Base-by-base conservation (phyloP, 2,329 filamentous ascomycete genomes). In the Gaeumannomyces sp. region DNA sequence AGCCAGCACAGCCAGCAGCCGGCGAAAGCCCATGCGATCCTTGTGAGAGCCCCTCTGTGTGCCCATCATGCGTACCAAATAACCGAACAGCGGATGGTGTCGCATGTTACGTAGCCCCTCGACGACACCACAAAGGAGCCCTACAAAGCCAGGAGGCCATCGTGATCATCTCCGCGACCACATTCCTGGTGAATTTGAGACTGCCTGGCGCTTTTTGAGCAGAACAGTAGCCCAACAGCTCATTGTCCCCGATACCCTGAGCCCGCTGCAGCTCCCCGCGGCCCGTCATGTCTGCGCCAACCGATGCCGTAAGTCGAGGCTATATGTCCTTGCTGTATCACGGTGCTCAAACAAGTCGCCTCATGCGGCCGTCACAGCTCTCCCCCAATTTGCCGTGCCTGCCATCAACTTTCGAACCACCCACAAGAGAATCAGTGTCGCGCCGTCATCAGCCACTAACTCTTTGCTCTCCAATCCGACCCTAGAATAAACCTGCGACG, bases 401-500 rank as follows among this genome's bases (percentile, higher is more conserved):
- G 2, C 16, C 8, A 13, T 38, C 45, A 57, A 62, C 61, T 29
- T n/a, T n/a, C 2, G 29, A 57, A 11, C 50, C 19, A n/a, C 11
- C 31, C 60, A 14, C 29, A 7, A 22, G 14, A 50, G 27, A 57
- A 33, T 19, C 31, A 62, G 38, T 56, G 45, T 62, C 45, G 28
- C 45, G 45, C 3, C 45, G 2, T 3, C n/a, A 25, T 25, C 45
- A 45, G n/a, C 45, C 8, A 11, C 45, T 53, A 14, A 53, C 45
- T 3, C 45, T 53, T 6, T n/a, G 11, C 25, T 13, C 13, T 29
- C 19, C 13, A 28, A n/a, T 10, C 29, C n/a, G 25, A 19, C 13
- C 7, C 31, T 68, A 84, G 79, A 77, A 72, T 70, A 85, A 85
- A 70, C 71, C 73, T 56, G 73, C 76, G 50, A 71, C 73, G 57